Conservation (phyloP, 2,329 filamentous ascomycete species). For the Sporothrix brunneoviolacea region DNA sequence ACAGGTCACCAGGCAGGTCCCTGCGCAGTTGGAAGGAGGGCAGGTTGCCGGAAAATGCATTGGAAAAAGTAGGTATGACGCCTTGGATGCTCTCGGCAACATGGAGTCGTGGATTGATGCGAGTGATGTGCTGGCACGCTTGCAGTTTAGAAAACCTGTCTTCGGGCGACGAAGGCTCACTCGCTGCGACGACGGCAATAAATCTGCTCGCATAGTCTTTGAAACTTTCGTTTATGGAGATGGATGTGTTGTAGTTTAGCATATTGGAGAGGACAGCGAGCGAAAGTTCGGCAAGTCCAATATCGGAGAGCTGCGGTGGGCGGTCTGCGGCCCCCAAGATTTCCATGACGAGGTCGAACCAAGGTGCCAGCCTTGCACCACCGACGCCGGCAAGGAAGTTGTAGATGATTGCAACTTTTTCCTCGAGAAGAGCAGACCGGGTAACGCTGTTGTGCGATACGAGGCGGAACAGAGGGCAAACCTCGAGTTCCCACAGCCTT, state of each 20-base stretch:
- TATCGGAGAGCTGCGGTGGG: not conserved
- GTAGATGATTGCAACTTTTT: conserved; percentile 29
- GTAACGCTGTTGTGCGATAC: conserved; percentile 29
- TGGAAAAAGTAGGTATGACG: not conserved
- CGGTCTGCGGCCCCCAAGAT: not conserved
- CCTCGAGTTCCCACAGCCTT: conserved; percentile 7
- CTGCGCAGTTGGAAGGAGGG: not conserved
- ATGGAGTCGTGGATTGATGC: conserved; percentile 1
- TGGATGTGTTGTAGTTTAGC: conserved; percentile 18
- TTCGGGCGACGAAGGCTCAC: not conserved
- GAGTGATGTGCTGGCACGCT: not conserved
- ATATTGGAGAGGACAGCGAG: conserved; percentile 17
- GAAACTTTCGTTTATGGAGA: conserved; percentile 15
- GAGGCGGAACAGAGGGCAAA: conserved; percentile 25
- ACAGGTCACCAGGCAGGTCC: conserved; percentile 12
- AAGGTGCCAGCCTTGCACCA: conserved; percentile 21
- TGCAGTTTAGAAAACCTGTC: conserved; percentile 6
- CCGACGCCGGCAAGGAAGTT: conserved; percentile 31
- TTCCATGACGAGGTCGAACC: conserved; percentile 27
- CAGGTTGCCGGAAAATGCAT: not conserved
- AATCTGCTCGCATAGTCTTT: not conserved
- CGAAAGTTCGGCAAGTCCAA: conserved; percentile 14
- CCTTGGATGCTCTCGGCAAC: not conserved
- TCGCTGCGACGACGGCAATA: not conserved
- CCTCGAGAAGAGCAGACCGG: conserved; percentile 33